A percentile compares a stretch with the other conserved stretches of the same genome.
phyloP scores from a whole-genome alignment of 2,329 filamentous ascomycete genomes.

The Cephalotrichum gorgonifer region DNA sequence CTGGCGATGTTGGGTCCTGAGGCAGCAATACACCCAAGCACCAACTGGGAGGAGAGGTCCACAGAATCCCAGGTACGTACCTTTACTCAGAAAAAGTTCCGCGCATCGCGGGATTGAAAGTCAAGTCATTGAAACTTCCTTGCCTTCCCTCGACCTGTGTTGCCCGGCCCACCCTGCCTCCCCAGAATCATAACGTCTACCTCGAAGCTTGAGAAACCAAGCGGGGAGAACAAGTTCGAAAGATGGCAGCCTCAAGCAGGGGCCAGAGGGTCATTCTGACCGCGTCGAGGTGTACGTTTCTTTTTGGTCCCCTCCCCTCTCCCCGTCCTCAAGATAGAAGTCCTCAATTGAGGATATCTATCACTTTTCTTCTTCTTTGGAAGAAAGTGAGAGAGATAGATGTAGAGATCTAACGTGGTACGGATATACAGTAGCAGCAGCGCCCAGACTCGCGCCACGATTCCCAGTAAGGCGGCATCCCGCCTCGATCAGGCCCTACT shows the following conservation, averaged over 20 bases:
- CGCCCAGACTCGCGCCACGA: slow-evolving; percentile 1
- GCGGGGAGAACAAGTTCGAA: slow-evolving; percentile 10
- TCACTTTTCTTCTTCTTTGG: no score
- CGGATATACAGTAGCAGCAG: no score
- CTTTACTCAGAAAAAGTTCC: slow-evolving; percentile 3
- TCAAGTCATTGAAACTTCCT: slow-evolving; percentile 1
- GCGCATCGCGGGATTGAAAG: slow-evolving; percentile 4
- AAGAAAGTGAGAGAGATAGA: slow-evolving; percentile 3
- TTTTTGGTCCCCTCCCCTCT: background rate
- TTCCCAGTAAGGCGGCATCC: slow-evolving; percentile 3
- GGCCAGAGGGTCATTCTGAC: slow-evolving; percentile 38
- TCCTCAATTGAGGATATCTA: background rate
- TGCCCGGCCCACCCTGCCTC: background rate
- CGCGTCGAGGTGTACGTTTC: slow-evolving; percentile 37
- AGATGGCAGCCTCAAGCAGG: slow-evolving; percentile 48
- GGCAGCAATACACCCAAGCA: no score
- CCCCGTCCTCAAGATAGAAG: slow-evolving; percentile 3
- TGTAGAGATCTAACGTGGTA: no score
- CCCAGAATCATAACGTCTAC: background rate
- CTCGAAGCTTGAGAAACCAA: slow-evolving; percentile 6
- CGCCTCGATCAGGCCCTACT: slow-evolving; percentile 16
- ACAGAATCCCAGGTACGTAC: slow-evolving; percentile 3
- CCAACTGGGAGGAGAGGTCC: no score
- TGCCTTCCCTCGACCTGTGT: slow-evolving; percentile 4
- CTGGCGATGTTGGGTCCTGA: background rate